Evolutionary conservation across 495 filamentous ascomycete species (phyloP).

Genomic region (Lasiosphaeria ovina): DNA sequence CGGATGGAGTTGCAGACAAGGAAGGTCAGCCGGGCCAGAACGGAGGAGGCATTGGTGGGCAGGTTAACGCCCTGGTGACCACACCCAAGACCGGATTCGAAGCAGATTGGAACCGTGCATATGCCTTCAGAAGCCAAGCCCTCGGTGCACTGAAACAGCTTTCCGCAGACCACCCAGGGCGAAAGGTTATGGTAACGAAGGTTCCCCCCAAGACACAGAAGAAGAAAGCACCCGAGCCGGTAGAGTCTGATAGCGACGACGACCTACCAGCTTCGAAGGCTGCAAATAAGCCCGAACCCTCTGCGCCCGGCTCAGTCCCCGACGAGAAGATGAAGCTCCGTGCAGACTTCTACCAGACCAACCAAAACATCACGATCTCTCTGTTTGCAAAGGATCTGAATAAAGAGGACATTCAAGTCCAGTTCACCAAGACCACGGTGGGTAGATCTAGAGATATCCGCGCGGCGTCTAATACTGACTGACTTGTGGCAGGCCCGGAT

Average conservation of each 20-base stretch:
- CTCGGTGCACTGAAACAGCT: conserved; percentile 59
- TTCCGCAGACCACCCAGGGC: conserved; percentile 57
- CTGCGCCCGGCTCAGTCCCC: conserved; percentile 22
- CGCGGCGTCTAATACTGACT: conserved; percentile 1
- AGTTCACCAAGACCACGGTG: conserved; percentile 28
- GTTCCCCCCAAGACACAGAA: conserved; percentile 56
- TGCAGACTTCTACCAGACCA: conserved; percentile 41
- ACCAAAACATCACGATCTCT: conserved; percentile 32
- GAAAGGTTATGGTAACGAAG: conserved; percentile 58
- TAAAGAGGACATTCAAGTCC: conserved; percentile 32
- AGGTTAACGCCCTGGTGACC: not conserved
- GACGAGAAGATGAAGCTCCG: conserved; percentile 34
- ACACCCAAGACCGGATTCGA: conserved; percentile 25
- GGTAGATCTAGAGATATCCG: conserved; percentile 3
- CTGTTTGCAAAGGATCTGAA: conserved; percentile 42
- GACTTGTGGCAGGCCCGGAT: conserved; percentile 24
- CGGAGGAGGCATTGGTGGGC: not conserved
- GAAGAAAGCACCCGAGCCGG: conserved; percentile 14
- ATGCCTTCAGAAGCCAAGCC: conserved; percentile 40
- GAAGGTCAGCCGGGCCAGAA: conserved; percentile 29
- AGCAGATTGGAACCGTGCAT: conserved; percentile 37
- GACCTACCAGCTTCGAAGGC: conserved; percentile 8
- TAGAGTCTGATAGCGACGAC: conserved; percentile 32
- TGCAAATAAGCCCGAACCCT: conserved; percentile 10
- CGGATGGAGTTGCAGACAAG: conserved; percentile 27